Base-by-base conservation (phyloP, 441 rosid species). In the Eutrema salsugineum region DNA sequence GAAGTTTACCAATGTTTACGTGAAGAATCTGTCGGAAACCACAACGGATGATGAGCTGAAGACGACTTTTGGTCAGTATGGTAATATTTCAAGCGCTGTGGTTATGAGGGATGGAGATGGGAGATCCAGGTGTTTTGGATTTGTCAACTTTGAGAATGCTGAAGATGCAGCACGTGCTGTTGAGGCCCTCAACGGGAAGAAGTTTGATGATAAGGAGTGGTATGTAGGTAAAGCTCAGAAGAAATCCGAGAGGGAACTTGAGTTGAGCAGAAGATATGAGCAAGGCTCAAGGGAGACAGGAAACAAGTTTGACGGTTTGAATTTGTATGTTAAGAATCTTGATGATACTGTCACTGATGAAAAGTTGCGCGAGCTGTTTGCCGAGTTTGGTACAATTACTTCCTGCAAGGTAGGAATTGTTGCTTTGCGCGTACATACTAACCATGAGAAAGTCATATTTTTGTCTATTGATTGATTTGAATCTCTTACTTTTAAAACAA, bases 191-290 rank as follows among this genome's bases (percentile, higher is more conserved):
- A 83, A 81, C 1, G 89, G 85, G 6, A 80, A 76, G 73, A 77
- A 76, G 75, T 76, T 85, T 74, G 87, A 81, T 60, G 89, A 81
- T 35, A 85, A 81, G 76, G 85, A 85, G 50, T 85, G 85, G 87
- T 85, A 76, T 75, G 87, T 83, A 1, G 85, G 84, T 63, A 85
- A 83, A 81, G 87, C 89, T 63, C 84, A 81, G 71, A 84, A 83
- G 81, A 85, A 85, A 63, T 79, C 81, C 56, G 87, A 83, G 77
- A 82, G 89, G 67, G 86, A 82, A 63, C 72, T 64, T 50, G 86
- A 83, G 71, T 46, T 86, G 79, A 86, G 79, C 66, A 76, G 78
- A 24, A 80, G 75, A 62, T 83, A 79, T 66, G 90, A 86, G 57
- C 90, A 83, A 68, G 81, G 58, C 15, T 59, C 78, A 24, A 85